These are phyloP conservation scores for Porcisia deanei DNA, from an alignment of 208 protist genomes.

Conservation along the genomic window DNA sequence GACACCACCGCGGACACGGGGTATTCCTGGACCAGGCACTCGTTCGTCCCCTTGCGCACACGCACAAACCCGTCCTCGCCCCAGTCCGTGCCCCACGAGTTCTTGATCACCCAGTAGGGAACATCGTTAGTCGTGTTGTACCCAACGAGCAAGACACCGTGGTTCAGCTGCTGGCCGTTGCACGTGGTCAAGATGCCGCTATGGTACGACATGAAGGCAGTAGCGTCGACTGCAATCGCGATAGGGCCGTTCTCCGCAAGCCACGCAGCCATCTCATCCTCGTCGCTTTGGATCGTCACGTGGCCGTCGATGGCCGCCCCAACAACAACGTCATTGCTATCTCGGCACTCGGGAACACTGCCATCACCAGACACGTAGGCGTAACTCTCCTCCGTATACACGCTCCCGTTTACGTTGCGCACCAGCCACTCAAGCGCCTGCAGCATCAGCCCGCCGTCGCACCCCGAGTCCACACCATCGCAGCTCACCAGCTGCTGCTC, in stretches of 20 bases:
- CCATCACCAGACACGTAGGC: conserved; percentile 12
- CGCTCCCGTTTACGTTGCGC: conserved; percentile 49
- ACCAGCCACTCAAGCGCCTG: conserved; percentile 79
- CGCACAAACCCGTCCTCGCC: conserved; percentile 78
- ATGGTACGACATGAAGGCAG: conserved; percentile 52
- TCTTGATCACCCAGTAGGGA: conserved; percentile 92
- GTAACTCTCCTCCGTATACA: conserved; percentile 81
- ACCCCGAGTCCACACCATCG: conserved; percentile 77
- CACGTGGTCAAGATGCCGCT: conserved; percentile 62
- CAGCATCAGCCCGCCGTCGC: conserved; percentile 89
- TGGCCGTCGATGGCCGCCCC: conserved; percentile 62
- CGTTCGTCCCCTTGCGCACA: conserved; percentile 52
- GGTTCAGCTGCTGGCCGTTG: conserved; percentile 49
- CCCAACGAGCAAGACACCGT: conserved; percentile 79
- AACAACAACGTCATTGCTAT: conserved; percentile 22
- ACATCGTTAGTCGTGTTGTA: conserved; percentile 49
- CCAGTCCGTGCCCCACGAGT: conserved; percentile 78
- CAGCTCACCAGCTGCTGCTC: conserved; percentile 96
- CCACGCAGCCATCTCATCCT: conserved; percentile 61
- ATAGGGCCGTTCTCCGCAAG: conserved; percentile 77
- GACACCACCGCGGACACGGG: conserved; percentile 18
- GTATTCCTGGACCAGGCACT: conserved; percentile 47
- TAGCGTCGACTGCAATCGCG: conserved; percentile 86
- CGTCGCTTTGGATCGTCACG: conserved; percentile 55
- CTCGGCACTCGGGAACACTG: neutral